Evolutionary conservation across 345 rosid genomes (phyloP).

Genomic region (Gossypioides kirkii): DNA sequence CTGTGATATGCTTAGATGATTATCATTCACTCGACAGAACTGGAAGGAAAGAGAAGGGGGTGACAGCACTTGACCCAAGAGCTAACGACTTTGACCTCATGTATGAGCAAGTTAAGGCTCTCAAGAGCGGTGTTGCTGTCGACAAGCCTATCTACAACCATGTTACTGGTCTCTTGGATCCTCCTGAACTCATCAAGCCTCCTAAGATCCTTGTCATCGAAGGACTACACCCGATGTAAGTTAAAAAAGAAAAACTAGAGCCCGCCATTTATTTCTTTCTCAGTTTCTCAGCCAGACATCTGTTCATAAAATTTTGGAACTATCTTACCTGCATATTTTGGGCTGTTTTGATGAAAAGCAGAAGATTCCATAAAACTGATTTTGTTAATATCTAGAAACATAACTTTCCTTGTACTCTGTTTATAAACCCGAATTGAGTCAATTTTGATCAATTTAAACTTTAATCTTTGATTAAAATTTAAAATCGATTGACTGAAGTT

Average conservation of each 20-base stretch:
- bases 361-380: neutral
- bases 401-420: neutral
- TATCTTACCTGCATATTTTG: neutral
- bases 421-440: neutral
- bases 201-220: slow-evolving; percentile 97
- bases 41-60: slow-evolving; percentile 87
- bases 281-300: slow-evolving; percentile 13
- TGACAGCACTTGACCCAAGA: slow-evolving; percentile 89
- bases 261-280: slow-evolving; percentile 12
- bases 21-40: slow-evolving; percentile 85
- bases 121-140: slow-evolving; percentile 71
- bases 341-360: neutral
- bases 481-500: neutral
- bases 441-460: neutral
- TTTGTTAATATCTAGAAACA: neutral
- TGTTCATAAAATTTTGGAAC: neutral
- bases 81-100: slow-evolving; percentile 91
- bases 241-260: neutral
- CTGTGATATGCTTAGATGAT: slow-evolving; percentile 91
- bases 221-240: slow-evolving; percentile 99
- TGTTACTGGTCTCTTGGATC: slow-evolving; percentile 82
- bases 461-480: neutral
- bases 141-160: slow-evolving; percentile 93
- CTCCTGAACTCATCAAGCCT: slow-evolving; percentile 87
- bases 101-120: slow-evolving; percentile 91